These are phyloP conservation scores for Colletotrichum ledebouriae DNA, from an alignment of 2,329 filamentous ascomycete species.

Conservation along the genomic window DNA sequence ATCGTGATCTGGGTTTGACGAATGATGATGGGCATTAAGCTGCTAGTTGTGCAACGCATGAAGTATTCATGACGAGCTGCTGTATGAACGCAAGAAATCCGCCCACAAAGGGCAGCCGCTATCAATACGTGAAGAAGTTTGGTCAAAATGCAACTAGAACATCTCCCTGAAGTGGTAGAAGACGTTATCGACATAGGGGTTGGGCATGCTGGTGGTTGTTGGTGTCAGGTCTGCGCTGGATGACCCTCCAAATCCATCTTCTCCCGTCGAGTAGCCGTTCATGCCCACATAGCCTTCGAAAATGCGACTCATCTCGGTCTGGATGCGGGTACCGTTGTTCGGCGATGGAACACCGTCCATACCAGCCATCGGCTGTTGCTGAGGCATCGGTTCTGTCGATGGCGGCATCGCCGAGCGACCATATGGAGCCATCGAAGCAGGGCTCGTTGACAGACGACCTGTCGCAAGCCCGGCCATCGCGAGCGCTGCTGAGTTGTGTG, in stretches of 20 bases:
- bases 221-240: conserved; percentile 44
- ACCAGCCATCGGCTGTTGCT: conserved; percentile 32
- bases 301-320: conserved; percentile 66
- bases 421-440: conserved; percentile 45
- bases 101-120: conserved; percentile 1
- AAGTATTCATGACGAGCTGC: conserved; percentile 11
- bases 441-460: conserved; percentile 49
- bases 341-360: conserved; percentile 33
- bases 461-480: conserved; percentile 68
- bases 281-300: conserved; percentile 56
- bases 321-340: conserved; percentile 63
- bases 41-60: not conserved
- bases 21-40: conserved; percentile 1
- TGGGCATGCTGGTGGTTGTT: conserved; percentile 43
- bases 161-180: conserved; percentile 55
- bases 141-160: conserved; percentile 47
- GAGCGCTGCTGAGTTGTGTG: conserved; percentile 65
- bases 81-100: conserved; percentile 3
- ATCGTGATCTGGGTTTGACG: not conserved
- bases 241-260: conserved; percentile 45
- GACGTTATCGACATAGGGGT: conserved; percentile 48
- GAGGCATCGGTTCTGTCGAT: conserved; percentile 42
- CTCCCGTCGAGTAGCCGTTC: conserved; percentile 50
- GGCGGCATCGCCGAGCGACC: conserved; percentile 48
- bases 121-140: not conserved